phyloP scores from a whole-genome alignment of 106 monocot species.

The Dendrobium catenatum region DNA sequence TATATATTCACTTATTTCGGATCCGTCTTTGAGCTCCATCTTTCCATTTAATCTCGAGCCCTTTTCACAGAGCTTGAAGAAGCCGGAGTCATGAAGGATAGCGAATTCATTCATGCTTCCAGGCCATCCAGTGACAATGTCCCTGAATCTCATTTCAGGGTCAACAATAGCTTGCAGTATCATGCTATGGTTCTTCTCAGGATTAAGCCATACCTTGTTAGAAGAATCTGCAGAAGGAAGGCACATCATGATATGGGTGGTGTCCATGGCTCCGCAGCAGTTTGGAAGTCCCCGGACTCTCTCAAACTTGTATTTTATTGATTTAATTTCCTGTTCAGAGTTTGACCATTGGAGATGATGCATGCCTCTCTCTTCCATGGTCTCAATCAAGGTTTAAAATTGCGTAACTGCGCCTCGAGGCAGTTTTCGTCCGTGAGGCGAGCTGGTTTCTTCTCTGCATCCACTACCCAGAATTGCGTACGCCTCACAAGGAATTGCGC shows the following conservation, averaged over 20 bases:
- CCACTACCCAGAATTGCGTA: no score
- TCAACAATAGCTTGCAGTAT: constrained; percentile 51
- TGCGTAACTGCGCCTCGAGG: no score
- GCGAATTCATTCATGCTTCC: constrained; percentile 62
- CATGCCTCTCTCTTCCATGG: constrained; percentile 55
- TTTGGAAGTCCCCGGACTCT: constrained; percentile 56
- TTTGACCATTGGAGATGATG: constrained; percentile 59
- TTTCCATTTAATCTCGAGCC: constrained; percentile 42
- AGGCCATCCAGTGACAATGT: constrained; percentile 84
- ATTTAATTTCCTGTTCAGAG: constrained; percentile 28
- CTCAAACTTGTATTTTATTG: constrained; percentile 56
- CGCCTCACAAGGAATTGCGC: no score
- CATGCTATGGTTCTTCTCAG: constrained; percentile 68
- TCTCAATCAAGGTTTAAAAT: background rate
- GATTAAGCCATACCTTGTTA: constrained; percentile 53
- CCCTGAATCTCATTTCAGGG: constrained; percentile 52
- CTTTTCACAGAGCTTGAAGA: constrained; percentile 71
- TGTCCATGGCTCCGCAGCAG: constrained; percentile 67
- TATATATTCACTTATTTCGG: constrained; percentile 69
- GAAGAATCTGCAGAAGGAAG: constrained; percentile 43
- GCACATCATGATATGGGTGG: constrained; percentile 73
- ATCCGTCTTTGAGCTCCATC: constrained; percentile 21
- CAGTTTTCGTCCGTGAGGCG: no score
- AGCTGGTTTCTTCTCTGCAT: no score
- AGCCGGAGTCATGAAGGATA: constrained; percentile 58